Evolutionary conservation across 208 protist genomes (phyloP), one percentile per base, ranked within the genome.

Genomic region (Trypanosoma brucei): DNA sequence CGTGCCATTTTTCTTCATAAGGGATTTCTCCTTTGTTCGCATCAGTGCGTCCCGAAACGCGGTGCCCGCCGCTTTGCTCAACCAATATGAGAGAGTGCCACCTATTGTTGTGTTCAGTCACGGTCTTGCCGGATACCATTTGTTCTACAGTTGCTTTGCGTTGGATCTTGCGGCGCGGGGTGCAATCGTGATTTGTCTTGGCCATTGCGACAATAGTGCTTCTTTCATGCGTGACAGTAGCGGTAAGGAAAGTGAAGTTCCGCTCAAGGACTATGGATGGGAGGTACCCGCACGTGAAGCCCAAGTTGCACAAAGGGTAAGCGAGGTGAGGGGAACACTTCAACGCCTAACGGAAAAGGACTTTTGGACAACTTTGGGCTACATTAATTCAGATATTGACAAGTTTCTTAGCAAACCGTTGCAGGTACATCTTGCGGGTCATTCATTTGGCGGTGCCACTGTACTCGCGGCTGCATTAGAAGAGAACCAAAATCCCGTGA

Each of bases 381-480:
- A 71, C 52, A 39, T 57, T 1, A 22, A 56, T 34, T 37, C 49
- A 5, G 72, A 84, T n/a, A 65, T 83, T 48, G n/a, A 70, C 1
- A 14, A 13, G 6, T 89, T 72, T 62, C 3, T 80, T 5, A 48
- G 37, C 9, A 14, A 44, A 34, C 39, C 68, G 5, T 64, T 59
- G 9, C 54, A 46, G n/a, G 38, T 89, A 2, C 62, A 78, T 44
- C 67, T 95, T 0, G 58, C 79, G 3, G 88, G 88, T 3, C 88
- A 95, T 64, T 95, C 88, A 42, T 95, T 95, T 64, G 89, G 89
- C 44, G 89, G 81, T 1, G 67, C 89, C 4, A 87, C 89, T 5
- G 81, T 62, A 6, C 63, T 95, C 37, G 72, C 69, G 13, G 44
- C 73, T 7, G 76, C 83, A 9, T 56, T 86, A 14, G 45, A 83